Percentiles rank a stretch among this genome's conserved stretches.
These are phyloP conservation scores for Sphaerulina populicola DNA, from an alignment of 2,329 filamentous ascomycete species.

Conservation along the genomic window DNA sequence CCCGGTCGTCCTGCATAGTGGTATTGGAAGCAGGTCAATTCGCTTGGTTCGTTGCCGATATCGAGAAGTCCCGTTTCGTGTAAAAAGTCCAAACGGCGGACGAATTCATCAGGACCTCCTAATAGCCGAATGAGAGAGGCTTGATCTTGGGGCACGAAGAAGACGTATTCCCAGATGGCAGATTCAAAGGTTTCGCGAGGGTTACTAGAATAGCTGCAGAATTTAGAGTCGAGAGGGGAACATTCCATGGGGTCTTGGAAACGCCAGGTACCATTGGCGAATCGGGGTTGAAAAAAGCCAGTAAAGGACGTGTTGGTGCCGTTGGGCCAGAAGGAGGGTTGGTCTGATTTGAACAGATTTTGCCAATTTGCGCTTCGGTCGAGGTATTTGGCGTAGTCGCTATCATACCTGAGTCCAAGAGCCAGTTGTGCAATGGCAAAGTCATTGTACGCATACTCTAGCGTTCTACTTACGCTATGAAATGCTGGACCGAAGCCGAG, in stretches of 20 bases:
- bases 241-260: conserved; percentile 52
- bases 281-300: conserved; percentile 62
- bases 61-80: conserved; percentile 37
- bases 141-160: conserved; percentile 42
- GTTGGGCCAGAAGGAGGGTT: conserved; percentile 44
- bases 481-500: conserved; percentile 62
- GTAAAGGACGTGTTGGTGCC: conserved; percentile 54
- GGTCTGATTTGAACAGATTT: conserved; percentile 59
- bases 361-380: conserved; percentile 59
- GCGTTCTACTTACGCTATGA: conserved; percentile 56
- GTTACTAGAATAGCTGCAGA: conserved; percentile 42
- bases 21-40: conserved; percentile 38
- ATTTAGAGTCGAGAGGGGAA: conserved; percentile 45
- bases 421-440: conserved; percentile 61
- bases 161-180: conserved; percentile 63
- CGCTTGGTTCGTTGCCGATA: conserved; percentile 40
- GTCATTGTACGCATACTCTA: conserved; percentile 65
- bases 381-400: conserved; percentile 52
- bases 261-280: conserved; percentile 58
- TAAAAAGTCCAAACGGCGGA: conserved; percentile 36
- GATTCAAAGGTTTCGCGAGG: conserved; percentile 61
- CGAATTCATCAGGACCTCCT: conserved; percentile 34
- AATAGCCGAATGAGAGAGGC: conserved; percentile 33
- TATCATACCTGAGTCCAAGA: conserved; percentile 44
- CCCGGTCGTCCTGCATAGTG: conserved; percentile 38